Conservation (phyloP, 2,329 filamentous ascomycete species). For the Sphaerulina musiva region DNA sequence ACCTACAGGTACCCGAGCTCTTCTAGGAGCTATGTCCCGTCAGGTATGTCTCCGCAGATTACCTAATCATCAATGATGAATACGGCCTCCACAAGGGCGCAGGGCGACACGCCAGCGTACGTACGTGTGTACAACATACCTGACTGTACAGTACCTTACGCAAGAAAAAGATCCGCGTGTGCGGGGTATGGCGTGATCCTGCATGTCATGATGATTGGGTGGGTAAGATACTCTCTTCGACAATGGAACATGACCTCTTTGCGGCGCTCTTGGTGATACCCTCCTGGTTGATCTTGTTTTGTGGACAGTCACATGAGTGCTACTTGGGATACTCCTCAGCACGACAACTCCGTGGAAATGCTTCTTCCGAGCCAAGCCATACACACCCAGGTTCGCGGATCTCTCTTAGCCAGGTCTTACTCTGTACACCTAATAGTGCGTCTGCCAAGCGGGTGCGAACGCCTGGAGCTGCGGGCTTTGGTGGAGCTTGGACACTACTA, state of each 20-base stretch:
- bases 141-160: not conserved
- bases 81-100: not conserved
- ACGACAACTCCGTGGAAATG: constrained; percentile 1
- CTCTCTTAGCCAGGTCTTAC: not conserved
- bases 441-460: not conserved
- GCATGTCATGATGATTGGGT: too few relatives aligned
- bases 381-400: not conserved
- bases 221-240: too few relatives aligned
- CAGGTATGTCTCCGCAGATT: not conserved
- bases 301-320: not conserved
- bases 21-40: too few relatives aligned
- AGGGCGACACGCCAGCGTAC: not conserved
- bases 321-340: not conserved
- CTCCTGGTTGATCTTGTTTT: too few relatives aligned
- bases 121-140: not conserved
- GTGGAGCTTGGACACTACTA: too few relatives aligned
- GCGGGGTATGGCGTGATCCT: not conserved
- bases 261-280: too few relatives aligned
- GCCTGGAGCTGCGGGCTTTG: not conserved
- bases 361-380: not conserved
- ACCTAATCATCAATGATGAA: too few relatives aligned
- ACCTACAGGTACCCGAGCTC: too few relatives aligned
- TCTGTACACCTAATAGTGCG: not conserved
- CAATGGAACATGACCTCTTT: too few relatives aligned
- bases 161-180: not conserved